A percentile compares a stretch with the other conserved stretches of the same genome.
Evolutionary conservation across 306 rosid species (phyloP).

Genomic region (Corylus heterophylla): DNA sequence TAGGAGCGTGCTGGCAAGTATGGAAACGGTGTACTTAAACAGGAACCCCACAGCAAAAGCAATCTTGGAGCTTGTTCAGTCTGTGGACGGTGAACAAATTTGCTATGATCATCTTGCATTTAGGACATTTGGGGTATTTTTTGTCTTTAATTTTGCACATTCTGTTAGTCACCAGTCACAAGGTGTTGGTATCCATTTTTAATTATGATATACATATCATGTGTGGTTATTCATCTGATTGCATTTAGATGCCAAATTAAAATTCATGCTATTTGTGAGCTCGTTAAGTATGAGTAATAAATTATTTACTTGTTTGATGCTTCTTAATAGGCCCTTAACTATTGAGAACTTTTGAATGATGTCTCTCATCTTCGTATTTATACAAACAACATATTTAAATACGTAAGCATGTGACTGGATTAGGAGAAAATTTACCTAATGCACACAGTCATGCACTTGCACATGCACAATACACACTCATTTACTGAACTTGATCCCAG

Average conservation of each 20-base stretch:
- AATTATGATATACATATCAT: too few relatives aligned
- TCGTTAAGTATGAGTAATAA: too few relatives aligned
- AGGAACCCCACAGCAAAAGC: constrained; percentile 92
- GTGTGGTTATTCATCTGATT: too few relatives aligned
- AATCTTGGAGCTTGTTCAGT: constrained; percentile 75
- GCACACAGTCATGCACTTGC: background rate
- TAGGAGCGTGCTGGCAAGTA: constrained; percentile 68
- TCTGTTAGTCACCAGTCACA: background rate
- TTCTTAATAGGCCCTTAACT: background rate
- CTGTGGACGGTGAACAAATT: constrained; percentile 48
- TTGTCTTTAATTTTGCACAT: background rate
- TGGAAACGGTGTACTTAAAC: constrained; percentile 74
- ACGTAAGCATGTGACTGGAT: background rate
- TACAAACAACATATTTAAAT: background rate
- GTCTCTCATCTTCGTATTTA: background rate
- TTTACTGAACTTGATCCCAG: background rate
- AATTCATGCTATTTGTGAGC: too few relatives aligned
- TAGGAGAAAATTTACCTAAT: background rate
- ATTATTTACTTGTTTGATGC: too few relatives aligned
- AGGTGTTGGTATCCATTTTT: background rate
- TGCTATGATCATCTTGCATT: constrained; percentile 93
- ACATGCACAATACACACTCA: background rate
- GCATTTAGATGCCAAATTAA: too few relatives aligned
- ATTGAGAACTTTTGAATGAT: background rate
- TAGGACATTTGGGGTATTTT: constrained; percentile 88